Conservation (phyloP, 1,139 yeast genomes). For the Nakaseomyces glabratus region DNA sequence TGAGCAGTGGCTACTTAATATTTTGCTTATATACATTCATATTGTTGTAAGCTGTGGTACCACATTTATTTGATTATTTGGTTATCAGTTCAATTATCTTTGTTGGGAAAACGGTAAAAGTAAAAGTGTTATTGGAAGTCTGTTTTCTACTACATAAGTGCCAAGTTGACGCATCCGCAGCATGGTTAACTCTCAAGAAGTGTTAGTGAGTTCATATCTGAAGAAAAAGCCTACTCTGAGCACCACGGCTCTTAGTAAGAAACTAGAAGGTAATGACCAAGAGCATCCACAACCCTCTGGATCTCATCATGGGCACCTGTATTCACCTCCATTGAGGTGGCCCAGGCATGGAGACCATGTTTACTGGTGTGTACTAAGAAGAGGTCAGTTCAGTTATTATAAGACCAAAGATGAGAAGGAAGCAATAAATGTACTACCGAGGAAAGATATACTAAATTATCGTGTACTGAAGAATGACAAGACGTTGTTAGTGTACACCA, state of each 20-base stretch:
- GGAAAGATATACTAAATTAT: slow-evolving; percentile 31
- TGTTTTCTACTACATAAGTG: too few relatives aligned
- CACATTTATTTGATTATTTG: too few relatives aligned
- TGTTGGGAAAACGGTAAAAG: too few relatives aligned
- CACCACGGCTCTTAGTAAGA: slow-evolving; percentile 4
- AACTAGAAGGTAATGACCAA: slow-evolving; percentile 2
- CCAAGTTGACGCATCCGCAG: too few relatives aligned
- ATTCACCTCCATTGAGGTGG: slow-evolving; percentile 10
- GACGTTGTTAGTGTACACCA: slow-evolving; percentile 16
- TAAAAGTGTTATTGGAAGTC: too few relatives aligned
- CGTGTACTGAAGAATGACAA: slow-evolving; percentile 11
- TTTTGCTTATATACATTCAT: too few relatives aligned
- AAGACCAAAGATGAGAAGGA: slow-evolving; percentile 51
- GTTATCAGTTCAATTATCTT: too few relatives aligned
- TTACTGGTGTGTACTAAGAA: slow-evolving; percentile 51
- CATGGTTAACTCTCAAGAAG: slow-evolving; percentile 4
- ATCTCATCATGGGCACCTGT: slow-evolving; percentile 5
- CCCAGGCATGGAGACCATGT: slow-evolving; percentile 9
- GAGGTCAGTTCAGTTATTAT: slow-evolving; percentile 47
- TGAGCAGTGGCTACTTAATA: too few relatives aligned
- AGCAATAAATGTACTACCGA: slow-evolving; percentile 41
- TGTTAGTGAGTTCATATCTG: slow-evolving; percentile 3
- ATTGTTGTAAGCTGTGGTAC: too few relatives aligned
- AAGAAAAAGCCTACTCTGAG: slow-evolving; percentile 4
- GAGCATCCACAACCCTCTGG: slow-evolving; percentile 6